Base-by-base conservation (phyloP, 2,329 filamentous ascomycete species). In the Byssothecium circinans region DNA sequence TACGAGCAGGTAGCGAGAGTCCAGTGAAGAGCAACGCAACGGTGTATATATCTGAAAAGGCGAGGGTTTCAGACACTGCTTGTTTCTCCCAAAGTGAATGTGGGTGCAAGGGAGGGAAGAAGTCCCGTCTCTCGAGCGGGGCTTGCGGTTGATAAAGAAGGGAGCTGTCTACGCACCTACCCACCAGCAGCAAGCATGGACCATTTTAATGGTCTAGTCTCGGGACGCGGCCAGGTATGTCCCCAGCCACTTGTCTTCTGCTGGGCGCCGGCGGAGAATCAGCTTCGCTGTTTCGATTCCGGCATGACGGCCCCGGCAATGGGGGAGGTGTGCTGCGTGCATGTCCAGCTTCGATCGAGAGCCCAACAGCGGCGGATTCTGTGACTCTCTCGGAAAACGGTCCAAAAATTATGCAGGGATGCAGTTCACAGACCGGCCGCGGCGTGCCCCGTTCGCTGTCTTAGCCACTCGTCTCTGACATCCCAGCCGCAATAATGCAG, bases 11-110 rank as follows among this genome's bases (percentile, higher is more conserved):
- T 25, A 51, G 49, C 44, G 46, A 49, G 23, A 49, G 45, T 15
- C 5, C 19, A 35, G 19, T 29, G 15, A 23, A 41, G 30, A 23
- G 34, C 18, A 36, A 40, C 32, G 22, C 23, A 41, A 41, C 15
- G 22, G 15, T 10, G 15, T 27, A 40, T 42, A 22, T 34, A 39
- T 42, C 17, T 43, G 40, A 37, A 47, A 23, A 45, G 37, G 41
- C 39, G 25, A 35, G 37, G 32, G 40, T 42, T 27, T 42, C 40
- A 32, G 29, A 32, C 14, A 12, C 6, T 8, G 29, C 4, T 17
- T 15, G 17, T 34, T 15, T 35, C 36, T 51, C 48, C 55, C 52
- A 52, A 54, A 69, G 58, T 65, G 65, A 70, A 53, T 52, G 67
- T 61, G 60, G 56, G 51, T 43, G 54, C 47, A 50, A 49, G 52